Evolutionary conservation across 495 filamentous ascomycete species (phyloP), one percentile per base, ranked within the genome.

Genomic region (Trypethelium eluteriae): DNA sequence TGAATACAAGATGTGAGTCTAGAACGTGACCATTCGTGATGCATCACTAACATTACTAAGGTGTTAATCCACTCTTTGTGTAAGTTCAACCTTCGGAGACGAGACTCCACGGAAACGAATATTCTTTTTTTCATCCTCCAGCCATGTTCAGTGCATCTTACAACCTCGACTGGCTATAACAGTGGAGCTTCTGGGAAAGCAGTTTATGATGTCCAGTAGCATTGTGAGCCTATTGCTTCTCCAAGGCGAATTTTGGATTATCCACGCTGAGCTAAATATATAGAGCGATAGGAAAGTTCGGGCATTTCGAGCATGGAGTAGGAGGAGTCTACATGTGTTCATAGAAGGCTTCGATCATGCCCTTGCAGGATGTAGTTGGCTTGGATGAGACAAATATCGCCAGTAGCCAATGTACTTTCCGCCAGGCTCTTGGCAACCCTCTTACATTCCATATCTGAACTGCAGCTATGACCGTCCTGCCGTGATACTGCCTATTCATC

Each of bases 1-100:
- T 72, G 81, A 85, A 67, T 98, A 96, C 81, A 93, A 88, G 81
- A 98, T 98, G 94, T 98, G 71, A 59, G 53, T 59, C 32, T 16
- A 7, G 18, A 10, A 7, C 11, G 14, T 14, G 7, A 18, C 5
- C 5, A 14, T 18, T 14, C 49, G 1, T 18, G 49, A 18, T 16
- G 49, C 49, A 53, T 5, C 16, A 5, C 49, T 53, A 53, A 53
- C 7, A 5, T 5, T 59, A 14, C 49, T 14, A 25, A 53, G 49
- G 49, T 53, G 49, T 53, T 53, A n/a, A 53, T 53, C 49, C 25
- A 25, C 25, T 25, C 25, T 25, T 25, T 25, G 25, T 25, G 25
- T 25, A 25, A 25, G 25, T 25, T 25, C 25, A 25, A 25, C 25
- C 25, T 25, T 25, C 25, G 25, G 25, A 25, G 25, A 25, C 25